phyloP scores from a whole-genome alignment of 805 yeast species.

The Pichia deserticola region DNA sequence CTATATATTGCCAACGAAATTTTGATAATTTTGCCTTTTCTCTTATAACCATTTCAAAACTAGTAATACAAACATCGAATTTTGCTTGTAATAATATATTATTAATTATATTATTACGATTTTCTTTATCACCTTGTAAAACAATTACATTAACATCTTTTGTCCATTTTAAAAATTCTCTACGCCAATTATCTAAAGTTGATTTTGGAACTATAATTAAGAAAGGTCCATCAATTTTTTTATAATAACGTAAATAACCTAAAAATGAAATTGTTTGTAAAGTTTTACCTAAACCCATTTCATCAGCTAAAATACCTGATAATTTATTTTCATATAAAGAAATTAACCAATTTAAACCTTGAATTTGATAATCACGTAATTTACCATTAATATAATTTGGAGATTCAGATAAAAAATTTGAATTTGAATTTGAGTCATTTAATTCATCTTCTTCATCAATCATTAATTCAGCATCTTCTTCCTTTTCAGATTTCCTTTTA shows the following conservation, averaged over 20 bases:
- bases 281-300: slow-evolving; percentile 97
- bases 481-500: slow-evolving; percentile 85
- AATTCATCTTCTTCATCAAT: slow-evolving; percentile 74
- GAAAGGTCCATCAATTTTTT: slow-evolving; percentile 81
- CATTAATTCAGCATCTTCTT: slow-evolving; percentile 89
- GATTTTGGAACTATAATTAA: slow-evolving; percentile 92
- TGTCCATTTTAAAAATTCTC: slow-evolving; percentile 94
- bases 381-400: slow-evolving; percentile 74
- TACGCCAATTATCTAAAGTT: slow-evolving; percentile 91
- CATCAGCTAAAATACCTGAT: slow-evolving; percentile 94
- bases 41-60: slow-evolving; percentile 88
- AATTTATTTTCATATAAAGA: slow-evolving; percentile 80
- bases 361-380: slow-evolving; percentile 86
- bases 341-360: slow-evolving; percentile 92
- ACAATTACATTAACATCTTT: slow-evolving; percentile 86
- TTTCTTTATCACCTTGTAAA: slow-evolving; percentile 86
- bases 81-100: slow-evolving; percentile 57
- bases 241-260: slow-evolving; percentile 76
- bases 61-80: slow-evolving; percentile 85
- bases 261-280: slow-evolving; percentile 88
- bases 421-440: slow-evolving; percentile 47
- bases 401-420: slow-evolving; percentile 75
- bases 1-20: slow-evolving; percentile 86
- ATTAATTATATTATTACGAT: slow-evolving; percentile 53
- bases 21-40: slow-evolving; percentile 78